A percentile compares a stretch with the other conserved stretches of the same genome.
Evolutionary conservation across 2,329 filamentous ascomycete genomes (phyloP).

Genomic region (Ophiocordyceps camponoti-leonardi): DNA sequence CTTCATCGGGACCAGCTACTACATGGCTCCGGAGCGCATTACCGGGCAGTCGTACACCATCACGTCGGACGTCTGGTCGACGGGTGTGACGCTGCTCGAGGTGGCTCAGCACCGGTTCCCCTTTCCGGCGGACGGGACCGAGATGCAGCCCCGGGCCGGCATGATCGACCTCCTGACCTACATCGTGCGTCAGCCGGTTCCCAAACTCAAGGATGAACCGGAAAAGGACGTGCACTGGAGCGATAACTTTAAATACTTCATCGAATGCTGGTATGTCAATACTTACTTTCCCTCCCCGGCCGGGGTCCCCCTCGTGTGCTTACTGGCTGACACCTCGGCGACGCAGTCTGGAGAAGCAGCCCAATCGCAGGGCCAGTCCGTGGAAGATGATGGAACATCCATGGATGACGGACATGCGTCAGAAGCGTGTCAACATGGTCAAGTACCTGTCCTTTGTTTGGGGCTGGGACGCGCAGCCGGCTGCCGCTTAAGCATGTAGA

Average conservation of each 20-base stretch:
- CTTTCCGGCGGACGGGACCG: slow-evolving; percentile 90
- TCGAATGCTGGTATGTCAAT: slow-evolving; percentile 82
- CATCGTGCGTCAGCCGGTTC: slow-evolving; percentile 89
- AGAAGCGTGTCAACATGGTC: slow-evolving; percentile 94
- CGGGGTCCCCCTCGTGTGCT: background rate
- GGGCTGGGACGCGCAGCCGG: slow-evolving; percentile 68
- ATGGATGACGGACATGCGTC: slow-evolving; percentile 94
- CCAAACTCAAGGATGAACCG: slow-evolving; percentile 88
- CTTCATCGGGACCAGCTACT: slow-evolving; percentile 96
- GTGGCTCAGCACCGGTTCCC: slow-evolving; percentile 98
- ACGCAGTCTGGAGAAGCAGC: slow-evolving; percentile 79
- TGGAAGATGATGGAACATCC: slow-evolving; percentile 99
- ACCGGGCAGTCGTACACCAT: slow-evolving; percentile 97
- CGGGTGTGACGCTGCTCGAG: slow-evolving; percentile 92
- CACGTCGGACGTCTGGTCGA: slow-evolving; percentile 95
- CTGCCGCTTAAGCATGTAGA: background rate
- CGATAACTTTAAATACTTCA: slow-evolving; percentile 97
- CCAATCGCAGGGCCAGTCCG: slow-evolving; percentile 69
- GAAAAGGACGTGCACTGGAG: slow-evolving; percentile 85
- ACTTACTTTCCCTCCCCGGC: background rate
- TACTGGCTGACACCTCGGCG: slow-evolving; percentile 7
- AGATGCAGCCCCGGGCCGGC: slow-evolving; percentile 84
- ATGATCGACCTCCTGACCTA: slow-evolving; percentile 93
- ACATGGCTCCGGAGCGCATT: slow-evolving; percentile 97
- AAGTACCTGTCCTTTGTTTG: slow-evolving; percentile 89